Evolutionary conservation across 1,284 basidiomycete species (phyloP), one percentile per base, ranked within the genome.

Genomic region (Coniferiporia sulphurascens): DNA sequence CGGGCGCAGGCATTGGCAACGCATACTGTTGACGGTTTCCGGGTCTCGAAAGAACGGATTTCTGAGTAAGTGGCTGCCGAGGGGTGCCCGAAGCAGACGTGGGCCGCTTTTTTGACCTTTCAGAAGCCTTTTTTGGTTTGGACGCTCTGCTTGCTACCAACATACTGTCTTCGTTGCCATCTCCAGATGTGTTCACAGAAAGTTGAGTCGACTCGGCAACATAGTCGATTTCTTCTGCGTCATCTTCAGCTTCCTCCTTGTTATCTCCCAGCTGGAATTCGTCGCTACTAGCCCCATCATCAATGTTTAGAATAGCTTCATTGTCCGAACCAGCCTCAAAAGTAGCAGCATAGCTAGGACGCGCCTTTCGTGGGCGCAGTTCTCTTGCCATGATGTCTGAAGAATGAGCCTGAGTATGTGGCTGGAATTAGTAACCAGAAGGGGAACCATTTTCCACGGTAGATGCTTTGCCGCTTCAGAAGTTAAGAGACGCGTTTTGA

Each of bases 1-100:
- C 79, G 0, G 82, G 71, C 64, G 78, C 86, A 0, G 85, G 79
- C 10, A 77, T 78, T 0, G 84, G 85, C 5, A 86, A 71, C 3
- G 77, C 71, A 62, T 82, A 79, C 65, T 76, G 78, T 65, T 86
- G 75, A 52, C 79, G 71, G 64, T 71, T 74, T 34, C 77, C 65
- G 54, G 75, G 58, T 57, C 70, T 66, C 34, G 72, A 53, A 58
- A 68, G 65, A 46, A 65, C 67, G 53, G 63, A 63, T 21, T 65
- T 52, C 7, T 63, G 55, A 13, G 65, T 63, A 48, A 52, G 61
- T 21, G 62, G 55, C 46, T 49, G 43, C 36, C n/a, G 27, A 34
- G 43, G 44, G 9, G 22, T 15, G 35, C 8, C 27, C 27, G 13
- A 21, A 12, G 56, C 44, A 46, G 36, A 32, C 32, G 22, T 57